Conservation (phyloP, 441 rosid species). For the Pelargonium myrrhifolium region DNA sequence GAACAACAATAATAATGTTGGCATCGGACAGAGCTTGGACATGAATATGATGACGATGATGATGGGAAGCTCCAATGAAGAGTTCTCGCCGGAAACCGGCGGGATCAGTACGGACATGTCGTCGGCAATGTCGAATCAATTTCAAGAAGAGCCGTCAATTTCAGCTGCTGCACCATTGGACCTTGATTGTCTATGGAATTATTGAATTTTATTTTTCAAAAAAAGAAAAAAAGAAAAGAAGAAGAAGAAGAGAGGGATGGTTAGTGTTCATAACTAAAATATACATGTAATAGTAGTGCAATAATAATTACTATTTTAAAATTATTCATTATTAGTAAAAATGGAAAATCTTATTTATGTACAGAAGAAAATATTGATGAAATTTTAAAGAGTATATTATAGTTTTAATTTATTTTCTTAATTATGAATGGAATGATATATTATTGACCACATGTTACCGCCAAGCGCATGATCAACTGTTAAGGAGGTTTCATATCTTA, state of each 20-base stretch:
- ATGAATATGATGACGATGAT: neutral
- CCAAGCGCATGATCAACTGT: too few relatives aligned
- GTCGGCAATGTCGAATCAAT: constrained; percentile 19
- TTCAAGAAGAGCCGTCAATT: constrained; percentile 17
- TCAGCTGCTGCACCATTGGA: constrained; percentile 16
- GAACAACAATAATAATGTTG: neutral
- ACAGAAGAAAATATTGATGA: too few relatives aligned
- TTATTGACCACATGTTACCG: too few relatives aligned
- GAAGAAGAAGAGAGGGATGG: neutral
- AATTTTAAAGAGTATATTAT: too few relatives aligned
- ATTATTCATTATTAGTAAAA: neutral
- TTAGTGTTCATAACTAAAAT: neutral
- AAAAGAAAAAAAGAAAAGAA: neutral
- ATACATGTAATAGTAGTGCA: neutral
- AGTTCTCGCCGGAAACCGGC: constrained; percentile 22
- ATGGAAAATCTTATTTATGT: too few relatives aligned
- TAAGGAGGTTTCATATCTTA: too few relatives aligned
- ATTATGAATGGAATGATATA: too few relatives aligned
- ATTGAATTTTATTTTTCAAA: constrained; percentile 9
- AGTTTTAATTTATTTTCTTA: too few relatives aligned
- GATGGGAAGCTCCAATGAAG: constrained; percentile 5
- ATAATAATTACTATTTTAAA: neutral
- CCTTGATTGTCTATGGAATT: constrained; percentile 29
- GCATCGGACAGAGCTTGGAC: constrained; percentile 8
- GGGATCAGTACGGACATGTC: neutral